Evolutionary conservation across 306 rosid genomes (phyloP).

Genomic region (Betula pendula): DNA sequence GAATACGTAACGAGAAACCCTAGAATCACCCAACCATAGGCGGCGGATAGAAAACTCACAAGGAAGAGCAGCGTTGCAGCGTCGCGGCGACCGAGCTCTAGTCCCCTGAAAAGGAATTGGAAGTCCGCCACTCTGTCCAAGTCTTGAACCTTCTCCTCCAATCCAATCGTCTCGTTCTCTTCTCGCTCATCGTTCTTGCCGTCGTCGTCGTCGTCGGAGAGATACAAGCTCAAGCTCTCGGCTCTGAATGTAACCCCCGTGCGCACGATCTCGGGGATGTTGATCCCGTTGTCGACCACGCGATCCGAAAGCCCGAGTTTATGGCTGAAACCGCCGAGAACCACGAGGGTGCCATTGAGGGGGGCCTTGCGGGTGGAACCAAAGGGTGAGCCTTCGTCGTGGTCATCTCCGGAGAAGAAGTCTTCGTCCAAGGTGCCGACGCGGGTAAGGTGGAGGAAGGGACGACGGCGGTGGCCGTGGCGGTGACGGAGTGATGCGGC

Average conservation of each 20-base stretch:
- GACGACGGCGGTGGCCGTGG: conserved; percentile 50
- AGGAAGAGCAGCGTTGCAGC: conserved; percentile 66
- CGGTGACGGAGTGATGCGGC: conserved; percentile 41
- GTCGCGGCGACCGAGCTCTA: conserved; percentile 78
- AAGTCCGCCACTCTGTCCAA: conserved; percentile 53
- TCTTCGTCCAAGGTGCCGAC: conserved; percentile 91
- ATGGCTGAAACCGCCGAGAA: conserved; percentile 39
- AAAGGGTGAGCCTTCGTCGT: conserved; percentile 58
- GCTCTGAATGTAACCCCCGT: conserved; percentile 58
- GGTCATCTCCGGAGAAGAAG: conserved; percentile 87
- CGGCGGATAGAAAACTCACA: conserved; percentile 68
- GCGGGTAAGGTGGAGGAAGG: conserved; percentile 83
- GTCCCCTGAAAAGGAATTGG: conserved; percentile 61
- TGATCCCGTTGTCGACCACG: conserved; percentile 60
- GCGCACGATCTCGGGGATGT: conserved; percentile 70
- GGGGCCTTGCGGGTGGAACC: conserved; percentile 46
- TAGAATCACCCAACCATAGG: conserved; percentile 83
- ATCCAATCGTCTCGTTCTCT: conserved; percentile 30
- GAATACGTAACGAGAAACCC: conserved; percentile 84
- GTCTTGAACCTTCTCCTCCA: conserved; percentile 39
- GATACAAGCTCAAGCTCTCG: conserved; percentile 19
- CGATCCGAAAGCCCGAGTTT: conserved; percentile 68
- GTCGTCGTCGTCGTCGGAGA: conserved; percentile 23
- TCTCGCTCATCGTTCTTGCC: conserved; percentile 26
- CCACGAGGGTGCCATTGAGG: conserved; percentile 47